Conservation (phyloP, 1,284 basidiomycete genomes). For the Irpex lacteus region DNA sequence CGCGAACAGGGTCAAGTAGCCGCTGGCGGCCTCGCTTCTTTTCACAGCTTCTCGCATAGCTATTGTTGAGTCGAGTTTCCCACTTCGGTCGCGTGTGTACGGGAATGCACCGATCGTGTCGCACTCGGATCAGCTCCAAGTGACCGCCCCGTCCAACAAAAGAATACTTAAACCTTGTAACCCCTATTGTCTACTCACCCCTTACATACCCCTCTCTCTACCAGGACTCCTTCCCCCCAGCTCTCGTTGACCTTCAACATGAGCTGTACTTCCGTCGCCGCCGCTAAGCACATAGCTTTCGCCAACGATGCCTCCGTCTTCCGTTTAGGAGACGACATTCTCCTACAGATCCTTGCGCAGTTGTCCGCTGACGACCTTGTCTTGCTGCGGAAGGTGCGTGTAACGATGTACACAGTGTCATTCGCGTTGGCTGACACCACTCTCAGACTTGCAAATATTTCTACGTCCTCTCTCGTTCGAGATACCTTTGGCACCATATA, state of each 20-base stretch:
- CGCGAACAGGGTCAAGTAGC: conserved; percentile 1
- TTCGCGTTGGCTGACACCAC: not conserved
- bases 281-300: not conserved
- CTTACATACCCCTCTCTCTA: conserved; percentile 3
- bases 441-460: conserved; percentile 13
- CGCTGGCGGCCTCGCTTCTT: conserved; percentile 1
- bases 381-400: conserved; percentile 11
- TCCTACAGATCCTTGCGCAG: conserved; percentile 11
- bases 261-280: not conserved
- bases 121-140: conserved; percentile 10
- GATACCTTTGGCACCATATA: conserved; percentile 15
- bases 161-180: not conserved
- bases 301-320: conserved; percentile 3
- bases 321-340: conserved; percentile 13
- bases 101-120: conserved; percentile 5
- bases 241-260: not conserved
- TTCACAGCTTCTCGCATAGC: not conserved
- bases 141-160: conserved; percentile 12
- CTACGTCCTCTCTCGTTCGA: conserved; percentile 3
- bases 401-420: not conserved
- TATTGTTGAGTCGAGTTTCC: conserved; percentile 15
- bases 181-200: not conserved
- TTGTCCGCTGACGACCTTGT: conserved; percentile 10
- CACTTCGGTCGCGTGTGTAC: not conserved
- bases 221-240: not conserved